Evolutionary conservation across 805 yeast species (phyloP), one percentile per base, ranked within the genome.

Genomic region (Candida nanaspora): DNA sequence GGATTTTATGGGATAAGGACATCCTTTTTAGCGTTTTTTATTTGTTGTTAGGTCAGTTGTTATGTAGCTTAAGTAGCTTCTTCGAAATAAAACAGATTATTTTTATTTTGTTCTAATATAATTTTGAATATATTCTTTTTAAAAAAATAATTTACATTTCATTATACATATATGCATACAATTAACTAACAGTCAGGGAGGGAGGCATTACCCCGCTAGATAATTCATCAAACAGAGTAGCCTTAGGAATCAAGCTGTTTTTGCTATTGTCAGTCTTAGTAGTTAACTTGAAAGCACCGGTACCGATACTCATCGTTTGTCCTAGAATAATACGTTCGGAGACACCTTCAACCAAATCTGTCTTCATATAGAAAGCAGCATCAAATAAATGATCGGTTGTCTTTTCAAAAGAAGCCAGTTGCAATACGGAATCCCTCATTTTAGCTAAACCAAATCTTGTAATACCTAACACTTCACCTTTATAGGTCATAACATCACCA

Each of bases 401-500:
- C 69, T 93, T 93, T 61, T 93, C 99, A 60, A 93, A 93, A 14
- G 96, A 86, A 0, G 99, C 99, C 57, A 93, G 71, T 63, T 93
- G 98, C 57, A 93, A 70, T 22, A 93, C 99, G 23, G 96, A 86
- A 63, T 93, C 98, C 68, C 98, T 81, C 98, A 93, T 93, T 63
- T 94, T 93, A 54, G 96, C 91, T 51, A 93, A 72, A 51, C 99
- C 99, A 56, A 93, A 93, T 67, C 99, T 78, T 2, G 99, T 93
- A 59, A 93, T 93, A 63, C 99, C 98, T 51, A 94, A 73, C 11
- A 93, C 95, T 61, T 93, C 98, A 45, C 99, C 99, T 66, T 93
- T 93, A 63, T 86, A 93, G 0, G 98, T 87, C 99, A 93, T 93
- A 38, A 93, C 98, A 63, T 93, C 99, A 49, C 98, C 98, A 48